Base-by-base conservation (phyloP, 352 stramenopile genomes). In the Pythium diclinum region DNA sequence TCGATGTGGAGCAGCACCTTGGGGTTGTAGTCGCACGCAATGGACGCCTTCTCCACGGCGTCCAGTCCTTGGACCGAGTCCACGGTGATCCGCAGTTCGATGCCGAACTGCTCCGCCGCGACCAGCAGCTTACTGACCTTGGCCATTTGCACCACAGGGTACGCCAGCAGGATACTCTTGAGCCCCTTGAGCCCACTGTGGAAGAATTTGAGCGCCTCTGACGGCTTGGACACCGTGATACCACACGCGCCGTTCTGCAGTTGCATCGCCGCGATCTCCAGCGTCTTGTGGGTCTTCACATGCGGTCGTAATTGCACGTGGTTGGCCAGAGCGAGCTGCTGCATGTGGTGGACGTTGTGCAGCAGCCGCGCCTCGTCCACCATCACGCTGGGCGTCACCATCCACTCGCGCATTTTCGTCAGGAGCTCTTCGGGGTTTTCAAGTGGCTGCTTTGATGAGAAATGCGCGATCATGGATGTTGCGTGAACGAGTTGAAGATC, bases 231-330 rank as follows among this genome's bases (percentile, higher is more conserved):
- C 2, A 87, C 73, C 16, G 83, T 90, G 57, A 92, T 60, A 13
- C 81, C 83, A 42, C 73, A 75, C 5, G 81, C 83, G 19, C 83
- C 83, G 3, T 77, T 71, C 23, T 51, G 63, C 32, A 92, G 69
- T 59, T 88, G 81, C 61, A 84, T 67, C 32, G 63, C 36, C 34
- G 83, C 73, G 66, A 90, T 83, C 66, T 92, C 83, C 14, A 80
- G 64, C 23, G 76, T 89, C 71, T 92, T 92, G 81, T 92, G 83
- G 56, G 81, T 90, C 74, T 92, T 92, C 47, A 71, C 70, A 53
- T 92, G 83, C 32, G 83, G 83, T 2, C 83, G 83, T 40, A 92
- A 70, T 38, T 78, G 69, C 51, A 92, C 81, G 48, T 67, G 9
- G 36, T 89, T 64, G 23, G 34, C 44, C 14, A 53, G 68, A 9